A percentile compares a stretch with the other conserved stretches of the same genome.
Conservation (phyloP, 2,329 filamentous ascomycete genomes). For the Xylariaceae sp. region DNA sequence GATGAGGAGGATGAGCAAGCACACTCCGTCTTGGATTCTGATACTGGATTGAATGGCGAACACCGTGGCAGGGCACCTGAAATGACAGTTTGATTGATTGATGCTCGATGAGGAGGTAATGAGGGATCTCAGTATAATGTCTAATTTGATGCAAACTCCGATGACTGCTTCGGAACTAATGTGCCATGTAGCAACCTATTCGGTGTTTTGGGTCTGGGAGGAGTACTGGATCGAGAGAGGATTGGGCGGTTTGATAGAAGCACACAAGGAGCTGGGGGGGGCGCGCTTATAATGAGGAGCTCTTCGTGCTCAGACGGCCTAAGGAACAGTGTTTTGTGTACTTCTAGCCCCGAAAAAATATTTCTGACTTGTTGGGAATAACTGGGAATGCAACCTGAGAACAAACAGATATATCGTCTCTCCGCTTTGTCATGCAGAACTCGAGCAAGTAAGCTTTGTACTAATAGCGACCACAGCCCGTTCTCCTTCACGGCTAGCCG, state of each 20-base stretch:
- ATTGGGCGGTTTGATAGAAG: neutral
- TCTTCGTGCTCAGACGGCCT: neutral
- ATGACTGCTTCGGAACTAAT: neutral
- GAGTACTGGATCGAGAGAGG: conserved; percentile 4
- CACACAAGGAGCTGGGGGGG: neutral
- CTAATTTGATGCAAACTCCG: conserved; percentile 27
- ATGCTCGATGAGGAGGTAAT: neutral
- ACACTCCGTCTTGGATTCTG: conserved; percentile 55
- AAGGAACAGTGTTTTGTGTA: neutral
- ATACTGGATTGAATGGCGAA: conserved; percentile 58
- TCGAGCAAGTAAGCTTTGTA: neutral
- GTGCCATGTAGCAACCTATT: neutral
- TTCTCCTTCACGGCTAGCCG: too few species aligned
- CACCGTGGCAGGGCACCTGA: conserved; percentile 39
- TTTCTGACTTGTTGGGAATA: neutral
- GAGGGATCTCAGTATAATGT: conserved; percentile 32
- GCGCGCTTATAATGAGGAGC: neutral
- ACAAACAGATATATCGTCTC: neutral
- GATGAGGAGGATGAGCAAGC: conserved; percentile 68
- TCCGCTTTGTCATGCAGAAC: neutral
- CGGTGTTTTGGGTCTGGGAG: neutral
- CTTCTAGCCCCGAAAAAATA: neutral
- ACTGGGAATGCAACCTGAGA: neutral
- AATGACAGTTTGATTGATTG: conserved; percentile 22
- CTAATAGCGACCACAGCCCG: too few species aligned